These are phyloP conservation scores for Pochonia chlamydosporia DNA, from an alignment of 2,329 filamentous ascomycete genomes.

Conservation along the genomic window DNA sequence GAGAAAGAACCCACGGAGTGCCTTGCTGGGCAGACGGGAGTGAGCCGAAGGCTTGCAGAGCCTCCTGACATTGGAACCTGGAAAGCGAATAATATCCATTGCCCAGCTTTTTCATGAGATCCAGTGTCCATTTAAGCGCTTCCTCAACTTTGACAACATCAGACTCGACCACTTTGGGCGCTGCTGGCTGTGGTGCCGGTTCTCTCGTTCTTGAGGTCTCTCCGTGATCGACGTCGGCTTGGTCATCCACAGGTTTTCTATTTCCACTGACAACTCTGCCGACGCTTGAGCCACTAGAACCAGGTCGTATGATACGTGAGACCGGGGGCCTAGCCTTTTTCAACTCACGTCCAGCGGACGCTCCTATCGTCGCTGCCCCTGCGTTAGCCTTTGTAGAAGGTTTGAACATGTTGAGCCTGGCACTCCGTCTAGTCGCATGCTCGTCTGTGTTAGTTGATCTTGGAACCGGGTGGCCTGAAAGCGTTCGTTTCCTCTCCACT, in stretches of 20 bases:
- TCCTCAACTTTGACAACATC: constrained; percentile 67
- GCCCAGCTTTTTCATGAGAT: constrained; percentile 76
- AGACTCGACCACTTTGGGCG: constrained; percentile 34
- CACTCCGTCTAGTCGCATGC: constrained; percentile 59
- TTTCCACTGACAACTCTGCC: constrained; percentile 88
- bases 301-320: constrained; percentile 59
- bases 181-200: constrained; percentile 28
- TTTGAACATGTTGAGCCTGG: constrained; percentile 63
- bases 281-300: constrained; percentile 63
- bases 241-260: constrained; percentile 65
- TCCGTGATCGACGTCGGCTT: constrained; percentile 63
- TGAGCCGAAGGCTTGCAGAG: constrained; percentile 65
- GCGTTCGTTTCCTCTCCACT: constrained; percentile 76
- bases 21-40: constrained; percentile 73
- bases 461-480: constrained; percentile 74
- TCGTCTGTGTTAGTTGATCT: constrained; percentile 50
- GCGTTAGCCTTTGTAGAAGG: constrained; percentile 62
- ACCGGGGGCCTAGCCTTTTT: constrained; percentile 78
- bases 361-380: constrained; percentile 49
- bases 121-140: constrained; percentile 68
- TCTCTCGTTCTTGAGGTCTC: constrained; percentile 48
- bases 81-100: constrained; percentile 72
- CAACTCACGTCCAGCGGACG: constrained; percentile 61
- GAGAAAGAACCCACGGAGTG: constrained; percentile 87
- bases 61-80: constrained; percentile 72